Conservation (phyloP, 1,139 yeast species). For the Yamadazyma trypodendri region DNA sequence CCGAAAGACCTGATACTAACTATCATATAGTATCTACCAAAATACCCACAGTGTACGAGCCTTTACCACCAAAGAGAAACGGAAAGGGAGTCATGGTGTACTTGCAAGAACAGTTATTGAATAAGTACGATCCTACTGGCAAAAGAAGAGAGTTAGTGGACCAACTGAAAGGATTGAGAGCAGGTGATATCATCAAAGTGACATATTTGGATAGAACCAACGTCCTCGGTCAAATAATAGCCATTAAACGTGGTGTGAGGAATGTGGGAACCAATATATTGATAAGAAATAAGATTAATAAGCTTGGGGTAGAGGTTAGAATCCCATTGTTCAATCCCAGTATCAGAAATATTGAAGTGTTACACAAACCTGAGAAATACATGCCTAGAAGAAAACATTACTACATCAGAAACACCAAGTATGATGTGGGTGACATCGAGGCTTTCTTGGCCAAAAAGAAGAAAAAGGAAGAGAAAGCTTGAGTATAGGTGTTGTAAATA, state of each 20-base stretch:
- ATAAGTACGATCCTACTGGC: conserved; percentile 70
- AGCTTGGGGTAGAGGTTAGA: conserved; percentile 78
- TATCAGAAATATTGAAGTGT: conserved; percentile 68
- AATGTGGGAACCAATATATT: conserved; percentile 70
- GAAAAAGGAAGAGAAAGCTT: conserved; percentile 7
- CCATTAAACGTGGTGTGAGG: conserved; percentile 60
- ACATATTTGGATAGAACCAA: conserved; percentile 68
- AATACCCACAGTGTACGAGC: conserved; percentile 47
- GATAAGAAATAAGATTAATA: conserved; percentile 74
- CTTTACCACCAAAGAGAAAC: conserved; percentile 49
- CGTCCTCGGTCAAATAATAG: conserved; percentile 74
- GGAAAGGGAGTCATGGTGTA: conserved; percentile 51
- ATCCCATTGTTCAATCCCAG: conserved; percentile 79
- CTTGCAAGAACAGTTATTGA: conserved; percentile 49
- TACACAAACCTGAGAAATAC: conserved; percentile 70
- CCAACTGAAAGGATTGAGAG: conserved; percentile 52
- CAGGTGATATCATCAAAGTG: conserved; percentile 83
- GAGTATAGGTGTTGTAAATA: not conserved
- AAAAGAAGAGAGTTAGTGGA: conserved; percentile 65
- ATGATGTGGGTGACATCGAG: conserved; percentile 82
- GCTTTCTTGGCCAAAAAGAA: conserved; percentile 29
- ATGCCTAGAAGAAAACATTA: conserved; percentile 78
- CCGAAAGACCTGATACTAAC: conserved; percentile 3
- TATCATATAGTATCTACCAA: conserved; percentile 13
- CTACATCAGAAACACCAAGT: conserved; percentile 78